Percentiles rank a stretch among this genome's conserved stretches.
phyloP scores from a whole-genome alignment of 192 early-diverging fungal species.

The Coemansia sp. region DNA sequence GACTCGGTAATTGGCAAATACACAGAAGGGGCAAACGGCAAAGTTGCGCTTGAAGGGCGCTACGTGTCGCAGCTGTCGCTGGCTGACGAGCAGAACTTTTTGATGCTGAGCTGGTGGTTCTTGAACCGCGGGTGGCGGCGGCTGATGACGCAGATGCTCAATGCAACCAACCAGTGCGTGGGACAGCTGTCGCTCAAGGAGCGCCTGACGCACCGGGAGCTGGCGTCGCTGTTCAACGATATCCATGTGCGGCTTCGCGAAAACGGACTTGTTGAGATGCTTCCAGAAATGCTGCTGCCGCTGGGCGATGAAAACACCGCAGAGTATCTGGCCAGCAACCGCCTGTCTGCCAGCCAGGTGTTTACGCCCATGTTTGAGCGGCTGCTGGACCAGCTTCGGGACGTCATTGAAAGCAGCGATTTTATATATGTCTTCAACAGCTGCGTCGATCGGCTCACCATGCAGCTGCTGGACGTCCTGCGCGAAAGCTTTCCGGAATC shows the following conservation, averaged over 20 bases:
- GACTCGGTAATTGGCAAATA: constrained; percentile 61
- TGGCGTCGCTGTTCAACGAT: constrained; percentile 54
- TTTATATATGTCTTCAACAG: constrained; percentile 43
- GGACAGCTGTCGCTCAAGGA: constrained; percentile 61
- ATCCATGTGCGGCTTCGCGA: constrained; percentile 59
- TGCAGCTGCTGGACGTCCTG: constrained; percentile 48
- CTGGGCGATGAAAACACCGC: constrained; percentile 29
- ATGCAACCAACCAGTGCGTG: constrained; percentile 46
- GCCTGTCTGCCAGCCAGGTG: constrained; percentile 40
- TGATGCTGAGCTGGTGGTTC: constrained; percentile 91
- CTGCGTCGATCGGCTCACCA: constrained; percentile 46
- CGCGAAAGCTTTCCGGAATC: constrained; percentile 53
- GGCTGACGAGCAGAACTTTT: constrained; percentile 72
- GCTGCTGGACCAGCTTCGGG: constrained; percentile 83
- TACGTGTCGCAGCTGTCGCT: constrained; percentile 24
- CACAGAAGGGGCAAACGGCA: constrained; percentile 7
- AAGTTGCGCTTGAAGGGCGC: constrained; percentile 25
- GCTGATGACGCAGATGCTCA: constrained; percentile 63
- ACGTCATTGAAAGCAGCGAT: constrained; percentile 72
- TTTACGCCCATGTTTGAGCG: constrained; percentile 65
- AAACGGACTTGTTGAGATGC: constrained; percentile 25
- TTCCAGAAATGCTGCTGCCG: constrained; percentile 33
- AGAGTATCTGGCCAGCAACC: constrained; percentile 42
- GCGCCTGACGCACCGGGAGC: constrained; percentile 61
- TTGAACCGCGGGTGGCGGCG: constrained; percentile 83